A percentile compares a stretch with the other conserved stretches of the same genome.
Conservation (phyloP, 2,329 filamentous ascomycete species). For the Ophiostoma piceae region DNA sequence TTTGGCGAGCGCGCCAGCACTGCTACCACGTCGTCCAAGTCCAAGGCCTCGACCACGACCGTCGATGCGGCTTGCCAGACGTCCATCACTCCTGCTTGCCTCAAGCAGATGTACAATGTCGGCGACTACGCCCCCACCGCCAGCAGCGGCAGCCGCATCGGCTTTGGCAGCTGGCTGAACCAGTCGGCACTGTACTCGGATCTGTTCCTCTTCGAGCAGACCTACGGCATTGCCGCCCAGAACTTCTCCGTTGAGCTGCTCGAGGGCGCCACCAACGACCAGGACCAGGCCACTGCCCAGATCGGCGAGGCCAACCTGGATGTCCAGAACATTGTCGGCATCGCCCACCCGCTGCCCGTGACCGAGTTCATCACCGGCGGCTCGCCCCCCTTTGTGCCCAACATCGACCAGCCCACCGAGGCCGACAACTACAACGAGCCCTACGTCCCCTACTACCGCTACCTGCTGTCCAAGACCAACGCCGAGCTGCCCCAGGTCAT, state of each 20-base stretch:
- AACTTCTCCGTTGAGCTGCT: conserved; percentile 54
- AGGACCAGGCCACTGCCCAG: conserved; percentile 34
- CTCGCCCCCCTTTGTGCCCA: conserved; percentile 32
- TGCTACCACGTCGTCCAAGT: conserved; percentile 27
- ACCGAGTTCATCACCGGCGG: conserved; percentile 30
- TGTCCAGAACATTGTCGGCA: conserved; percentile 53
- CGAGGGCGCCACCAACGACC: conserved; percentile 49
- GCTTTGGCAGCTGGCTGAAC: conserved; percentile 42
- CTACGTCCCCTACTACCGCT: conserved; percentile 58
- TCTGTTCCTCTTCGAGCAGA: conserved; percentile 47
- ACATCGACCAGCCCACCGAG: conserved; percentile 30
- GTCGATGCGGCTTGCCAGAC: conserved; percentile 30
- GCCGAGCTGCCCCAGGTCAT: conserved; percentile 57
- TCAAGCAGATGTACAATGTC: conserved; percentile 47
- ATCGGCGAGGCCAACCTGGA: conserved; percentile 58
- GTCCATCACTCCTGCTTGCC: conserved; percentile 44
- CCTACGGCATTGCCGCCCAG: conserved; percentile 45
- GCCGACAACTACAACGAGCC: conserved; percentile 56
- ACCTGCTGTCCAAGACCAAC: conserved; percentile 52
- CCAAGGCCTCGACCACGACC: conserved; percentile 34
- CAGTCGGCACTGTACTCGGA: conserved; percentile 47
- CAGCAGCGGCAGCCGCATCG: conserved; percentile 37
- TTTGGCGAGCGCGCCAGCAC: conserved; percentile 12
- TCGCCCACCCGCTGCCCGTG: conserved; percentile 43
- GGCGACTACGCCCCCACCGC: conserved; percentile 35